Conservation (phyloP, 768 basidiomycete species). For the Tylopilus felleus region DNA sequence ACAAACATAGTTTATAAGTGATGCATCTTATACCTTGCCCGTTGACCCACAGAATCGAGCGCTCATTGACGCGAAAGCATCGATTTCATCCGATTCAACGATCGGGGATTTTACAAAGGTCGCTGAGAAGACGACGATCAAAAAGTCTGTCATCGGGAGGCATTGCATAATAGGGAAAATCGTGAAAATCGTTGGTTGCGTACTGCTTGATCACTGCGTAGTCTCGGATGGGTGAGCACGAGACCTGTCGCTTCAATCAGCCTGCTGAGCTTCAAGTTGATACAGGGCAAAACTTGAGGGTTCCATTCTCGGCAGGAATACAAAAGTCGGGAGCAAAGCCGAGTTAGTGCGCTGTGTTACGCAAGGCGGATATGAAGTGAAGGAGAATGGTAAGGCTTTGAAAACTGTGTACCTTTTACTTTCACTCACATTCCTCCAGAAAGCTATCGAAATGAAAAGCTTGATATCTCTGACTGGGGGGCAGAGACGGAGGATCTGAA, state of each 20-base stretch:
- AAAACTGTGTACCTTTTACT: background rate
- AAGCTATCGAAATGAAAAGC: slow-evolving; percentile 50
- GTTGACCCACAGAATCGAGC: slow-evolving; percentile 59
- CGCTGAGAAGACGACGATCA: slow-evolving; percentile 76
- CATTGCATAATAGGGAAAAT: slow-evolving; percentile 84
- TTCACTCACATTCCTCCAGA: slow-evolving; percentile 36
- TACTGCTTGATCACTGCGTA: slow-evolving; percentile 86
- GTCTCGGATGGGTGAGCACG: slow-evolving; percentile 72
- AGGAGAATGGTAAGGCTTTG: slow-evolving; percentile 48
- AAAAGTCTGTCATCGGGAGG: slow-evolving; percentile 72
- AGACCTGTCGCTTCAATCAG: background rate
- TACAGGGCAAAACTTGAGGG: slow-evolving; percentile 71
- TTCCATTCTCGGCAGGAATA: slow-evolving; percentile 72
- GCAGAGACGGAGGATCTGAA: slow-evolving; percentile 29
- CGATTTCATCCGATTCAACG: slow-evolving; percentile 79
- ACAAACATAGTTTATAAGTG: slow-evolving; percentile 42
- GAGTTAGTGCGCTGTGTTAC: slow-evolving; percentile 67
- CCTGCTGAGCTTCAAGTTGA: slow-evolving; percentile 7
- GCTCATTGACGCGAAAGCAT: slow-evolving; percentile 75
- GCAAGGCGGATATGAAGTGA: slow-evolving; percentile 75
- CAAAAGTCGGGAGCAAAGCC: slow-evolving; percentile 67
- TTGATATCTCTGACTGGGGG: slow-evolving; percentile 57
- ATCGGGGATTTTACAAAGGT: slow-evolving; percentile 82
- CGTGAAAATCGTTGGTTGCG: slow-evolving; percentile 78
- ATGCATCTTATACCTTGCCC: slow-evolving; percentile 51